These are phyloP conservation scores for Tillandsia fasciculata DNA, from an alignment of 176 grass and related monocot genomes.

Conservation along the genomic window DNA sequence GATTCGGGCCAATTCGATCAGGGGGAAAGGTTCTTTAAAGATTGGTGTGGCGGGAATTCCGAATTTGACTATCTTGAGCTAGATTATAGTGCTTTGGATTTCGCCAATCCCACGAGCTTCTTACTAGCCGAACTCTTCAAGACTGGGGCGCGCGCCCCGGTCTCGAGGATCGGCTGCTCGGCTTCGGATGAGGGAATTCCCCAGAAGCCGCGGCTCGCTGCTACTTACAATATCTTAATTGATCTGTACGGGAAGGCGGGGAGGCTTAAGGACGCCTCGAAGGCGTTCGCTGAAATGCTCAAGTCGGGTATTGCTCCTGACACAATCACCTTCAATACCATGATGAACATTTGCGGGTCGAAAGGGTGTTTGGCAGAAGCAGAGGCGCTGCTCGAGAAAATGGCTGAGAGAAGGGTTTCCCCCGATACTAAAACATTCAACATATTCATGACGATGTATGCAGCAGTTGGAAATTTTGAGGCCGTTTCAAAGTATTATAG, in stretches of 20 bases:
- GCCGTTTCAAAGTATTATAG: slow-evolving; percentile 32
- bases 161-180: slow-evolving; percentile 1
- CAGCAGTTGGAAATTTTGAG: slow-evolving; percentile 30
- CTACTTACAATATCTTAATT: slow-evolving; percentile 51
- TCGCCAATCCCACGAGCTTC: slow-evolving; percentile 29
- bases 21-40: slow-evolving; percentile 33
- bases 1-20: slow-evolving; percentile 30
- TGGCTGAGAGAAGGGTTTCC: slow-evolving; percentile 30
- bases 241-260: slow-evolving; percentile 62
- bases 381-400: slow-evolving; percentile 37
- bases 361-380: slow-evolving; percentile 28
- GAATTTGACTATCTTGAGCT: slow-evolving; percentile 43
- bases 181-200: slow-evolving; percentile 1
- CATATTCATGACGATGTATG: slow-evolving; percentile 50
- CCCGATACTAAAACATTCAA: slow-evolving; percentile 57
- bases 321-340: slow-evolving; percentile 46
- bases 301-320: slow-evolving; percentile 34
- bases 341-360: slow-evolving; percentile 42
- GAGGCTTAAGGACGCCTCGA: slow-evolving; percentile 38
- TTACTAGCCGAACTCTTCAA: slow-evolving; percentile 33
- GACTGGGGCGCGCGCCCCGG: slow-evolving; percentile 11
- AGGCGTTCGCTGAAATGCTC: slow-evolving; percentile 41
- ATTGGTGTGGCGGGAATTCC: slow-evolving; percentile 47
- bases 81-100: slow-evolving; percentile 25
- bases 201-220: slow-evolving; percentile 36